Base-by-base conservation (phyloP, 139 green algal species). In the Microglena sp. region DNA sequence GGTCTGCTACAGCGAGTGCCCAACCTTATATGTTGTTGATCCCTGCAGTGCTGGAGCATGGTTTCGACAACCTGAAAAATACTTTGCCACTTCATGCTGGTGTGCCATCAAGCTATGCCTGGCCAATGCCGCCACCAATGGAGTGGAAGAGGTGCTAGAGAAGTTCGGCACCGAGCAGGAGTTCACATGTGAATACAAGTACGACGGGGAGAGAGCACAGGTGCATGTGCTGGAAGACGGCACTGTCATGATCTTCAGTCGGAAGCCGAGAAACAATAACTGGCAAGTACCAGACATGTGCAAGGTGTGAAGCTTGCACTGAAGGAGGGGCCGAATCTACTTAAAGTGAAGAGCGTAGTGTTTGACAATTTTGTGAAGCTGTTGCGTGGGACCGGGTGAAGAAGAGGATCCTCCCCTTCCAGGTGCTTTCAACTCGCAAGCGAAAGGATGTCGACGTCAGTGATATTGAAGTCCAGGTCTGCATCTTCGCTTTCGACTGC, bases 101-200 rank as follows among this genome's bases (percentile, higher is more conserved):
- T 89, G 1, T 35, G 88, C 89, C 2, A 71, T 94, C 29, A 86
- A 84, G 79, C 89, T 92, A 43, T 98, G 98, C 92, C 79, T 99
- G 53, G 93, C 93, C 55, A 97, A 97, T 60, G 78, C 90, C 44
- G 95, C 89, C 33, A 90, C 90, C 31, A 93, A 59, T 0, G 92
- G 90, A 5, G 85, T 95, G 46, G 56, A 40, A 1, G 88, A 97
- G 77, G 86, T 97, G 50, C 80, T 98, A 55, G 85, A 96, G 66
- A 94, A 93, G 74, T 97, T 97, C 70, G 43, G 21, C 43, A 53
- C 43, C 24, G 22, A 18, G 31, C 56, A 22, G 5, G 82, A 90
- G 68, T 97, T 99, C 76, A 97, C 89, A 5, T 96, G 87, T 68
- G 93, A 99, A 77, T 97, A 97, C 84, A 98, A 98, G 78, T 98